phyloP scores from a whole-genome alignment of 805 yeast species.

The Cyberlindnera suaveolens region DNA sequence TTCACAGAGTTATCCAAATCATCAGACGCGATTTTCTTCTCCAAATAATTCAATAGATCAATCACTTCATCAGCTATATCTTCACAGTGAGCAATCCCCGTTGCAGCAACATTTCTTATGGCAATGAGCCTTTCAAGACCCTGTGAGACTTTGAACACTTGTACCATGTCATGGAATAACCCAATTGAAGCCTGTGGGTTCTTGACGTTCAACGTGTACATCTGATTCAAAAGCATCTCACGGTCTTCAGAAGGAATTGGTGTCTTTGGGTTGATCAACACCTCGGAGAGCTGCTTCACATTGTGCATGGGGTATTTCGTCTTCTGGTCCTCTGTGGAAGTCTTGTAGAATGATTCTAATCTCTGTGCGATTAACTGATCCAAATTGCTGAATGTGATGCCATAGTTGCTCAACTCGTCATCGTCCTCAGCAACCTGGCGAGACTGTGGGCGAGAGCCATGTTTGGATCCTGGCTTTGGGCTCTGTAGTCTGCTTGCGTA shows the following conservation, averaged over 20 bases:
- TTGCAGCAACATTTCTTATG: slow-evolving; percentile 17
- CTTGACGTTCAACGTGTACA: slow-evolving; percentile 19
- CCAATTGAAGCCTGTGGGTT: slow-evolving; percentile 8
- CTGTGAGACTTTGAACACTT: slow-evolving; percentile 15
- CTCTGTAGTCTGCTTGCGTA: slow-evolving; percentile 7
- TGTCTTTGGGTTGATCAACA: slow-evolving; percentile 14
- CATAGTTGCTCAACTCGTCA: slow-evolving; percentile 17
- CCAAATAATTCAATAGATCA: slow-evolving; percentile 13
- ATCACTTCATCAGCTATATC: slow-evolving; percentile 16
- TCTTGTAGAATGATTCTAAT: slow-evolving; percentile 13
- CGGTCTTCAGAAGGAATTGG: slow-evolving; percentile 21
- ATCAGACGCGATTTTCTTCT: slow-evolving; percentile 15
- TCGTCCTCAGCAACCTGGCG: slow-evolving; percentile 12
- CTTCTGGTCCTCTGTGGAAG: slow-evolving; percentile 7
- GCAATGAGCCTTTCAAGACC: slow-evolving; percentile 14
- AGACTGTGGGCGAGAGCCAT: slow-evolving; percentile 9
- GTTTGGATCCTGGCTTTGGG: slow-evolving; percentile 6
- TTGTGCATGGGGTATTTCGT: slow-evolving; percentile 20
- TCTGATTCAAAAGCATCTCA: slow-evolving; percentile 21
- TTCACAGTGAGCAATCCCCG: slow-evolving; percentile 20
- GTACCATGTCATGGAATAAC: slow-evolving; percentile 14
- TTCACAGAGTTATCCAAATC: slow-evolving; percentile 10
- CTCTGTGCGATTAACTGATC: slow-evolving; percentile 21
- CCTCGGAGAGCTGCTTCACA: slow-evolving; percentile 16
- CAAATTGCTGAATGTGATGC: slow-evolving; percentile 21